These are phyloP conservation scores for Jaapia argillacea DNA, from an alignment of 768 basidiomycete species.

Conservation along the genomic window DNA sequence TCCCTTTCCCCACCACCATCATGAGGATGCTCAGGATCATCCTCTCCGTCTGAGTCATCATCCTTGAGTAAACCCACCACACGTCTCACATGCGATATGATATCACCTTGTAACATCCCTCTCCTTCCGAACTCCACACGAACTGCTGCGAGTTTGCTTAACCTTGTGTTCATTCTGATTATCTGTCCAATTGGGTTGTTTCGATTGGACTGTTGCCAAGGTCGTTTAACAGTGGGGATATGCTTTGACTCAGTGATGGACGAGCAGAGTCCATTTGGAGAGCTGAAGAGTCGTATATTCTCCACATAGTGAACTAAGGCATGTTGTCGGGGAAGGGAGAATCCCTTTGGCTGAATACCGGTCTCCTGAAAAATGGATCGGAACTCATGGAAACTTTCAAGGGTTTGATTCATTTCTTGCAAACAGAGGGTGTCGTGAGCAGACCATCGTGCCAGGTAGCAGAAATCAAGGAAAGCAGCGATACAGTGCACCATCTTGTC, in stretches of 20 bases:
- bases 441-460: constrained; percentile 16
- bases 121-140: background rate
- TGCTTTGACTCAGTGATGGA: constrained; percentile 15
- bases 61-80: no score
- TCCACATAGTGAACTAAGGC: background rate
- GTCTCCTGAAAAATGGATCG: background rate
- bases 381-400: background rate
- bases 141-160: constrained; percentile 3
- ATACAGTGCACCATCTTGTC: constrained; percentile 14
- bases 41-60: no score
- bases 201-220: constrained; percentile 11
- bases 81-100: no score
- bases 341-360: background rate
- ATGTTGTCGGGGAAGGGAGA: constrained; percentile 1
- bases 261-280: constrained; percentile 13
- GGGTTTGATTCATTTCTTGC: constrained; percentile 5
- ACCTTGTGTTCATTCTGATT: constrained; percentile 5
- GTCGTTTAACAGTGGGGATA: constrained; percentile 13
- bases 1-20: no score
- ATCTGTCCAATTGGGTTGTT: constrained; percentile 11
- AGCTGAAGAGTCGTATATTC: constrained; percentile 4
- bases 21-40: no score
- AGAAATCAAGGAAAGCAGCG: constrained; percentile 20
- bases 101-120: constrained; percentile 5
- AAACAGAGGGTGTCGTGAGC: constrained; percentile 13